Conservation (phyloP, 2,329 filamentous ascomycete species). For the Pyricularia pennisetigena region DNA sequence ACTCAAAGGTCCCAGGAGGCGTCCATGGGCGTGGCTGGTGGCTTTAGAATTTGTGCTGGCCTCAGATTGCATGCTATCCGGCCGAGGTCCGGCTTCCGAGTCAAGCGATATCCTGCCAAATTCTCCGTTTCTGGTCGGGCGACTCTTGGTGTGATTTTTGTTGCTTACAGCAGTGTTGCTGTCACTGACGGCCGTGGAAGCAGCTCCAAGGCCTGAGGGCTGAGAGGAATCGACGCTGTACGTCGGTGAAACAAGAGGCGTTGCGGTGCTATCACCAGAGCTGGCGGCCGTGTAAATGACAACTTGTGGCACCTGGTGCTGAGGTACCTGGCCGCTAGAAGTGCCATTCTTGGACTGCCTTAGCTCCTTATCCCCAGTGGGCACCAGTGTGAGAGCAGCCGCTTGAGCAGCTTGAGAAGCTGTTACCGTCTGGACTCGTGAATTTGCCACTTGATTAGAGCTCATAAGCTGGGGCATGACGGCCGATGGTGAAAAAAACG, state of each 20-base stretch:
- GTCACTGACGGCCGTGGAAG: background rate
- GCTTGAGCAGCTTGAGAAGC: background rate
- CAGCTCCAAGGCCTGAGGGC: background rate
- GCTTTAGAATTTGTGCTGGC: background rate
- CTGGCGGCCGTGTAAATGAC: slow-evolving; percentile 1
- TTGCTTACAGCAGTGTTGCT: background rate
- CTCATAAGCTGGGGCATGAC: background rate
- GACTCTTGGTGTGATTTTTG: too few species aligned
- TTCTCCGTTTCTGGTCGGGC: background rate
- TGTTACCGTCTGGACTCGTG: background rate
- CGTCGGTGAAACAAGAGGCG: background rate
- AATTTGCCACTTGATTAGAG: background rate
- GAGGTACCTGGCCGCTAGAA: background rate
- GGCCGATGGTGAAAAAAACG: background rate
- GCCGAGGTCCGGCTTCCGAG: background rate
- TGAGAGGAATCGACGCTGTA: background rate
- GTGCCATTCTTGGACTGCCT: background rate
- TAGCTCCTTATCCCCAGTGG: background rate
- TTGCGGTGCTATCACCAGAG: background rate
- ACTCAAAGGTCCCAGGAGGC: slow-evolving; percentile 3
- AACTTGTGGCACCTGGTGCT: background rate
- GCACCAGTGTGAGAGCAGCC: background rate
- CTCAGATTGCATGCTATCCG: background rate
- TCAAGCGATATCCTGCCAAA: background rate
- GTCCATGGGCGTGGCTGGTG: background rate